phyloP scores from a whole-genome alignment of 2,329 filamentous ascomycete species.

The Pyricularia grisea region DNA sequence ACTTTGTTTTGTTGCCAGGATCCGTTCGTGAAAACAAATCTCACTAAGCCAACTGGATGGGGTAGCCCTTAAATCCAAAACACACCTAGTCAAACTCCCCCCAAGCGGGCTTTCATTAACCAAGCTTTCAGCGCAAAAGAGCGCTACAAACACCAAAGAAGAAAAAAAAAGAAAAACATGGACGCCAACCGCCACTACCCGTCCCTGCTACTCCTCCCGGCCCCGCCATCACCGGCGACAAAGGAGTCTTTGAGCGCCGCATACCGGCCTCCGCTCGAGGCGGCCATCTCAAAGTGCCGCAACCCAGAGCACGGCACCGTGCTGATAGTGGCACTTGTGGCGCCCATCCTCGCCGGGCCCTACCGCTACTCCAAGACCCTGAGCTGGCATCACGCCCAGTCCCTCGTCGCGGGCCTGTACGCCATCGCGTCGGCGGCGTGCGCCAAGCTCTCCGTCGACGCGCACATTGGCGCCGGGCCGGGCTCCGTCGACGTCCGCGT shows the following conservation, averaged over 20 bases:
- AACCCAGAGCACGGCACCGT: conserved; percentile 23
- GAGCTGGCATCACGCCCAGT: conserved; percentile 60
- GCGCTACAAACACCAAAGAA: neutral
- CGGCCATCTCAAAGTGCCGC: conserved; percentile 40
- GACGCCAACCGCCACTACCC: conserved; percentile 19
- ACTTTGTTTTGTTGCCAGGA: neutral
- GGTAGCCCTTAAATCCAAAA: neutral
- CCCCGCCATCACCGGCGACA: conserved; percentile 47
- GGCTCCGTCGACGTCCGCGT: conserved; percentile 70
- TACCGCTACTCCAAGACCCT: conserved; percentile 40
- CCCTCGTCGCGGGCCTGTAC: conserved; percentile 69
- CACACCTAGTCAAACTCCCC: neutral
- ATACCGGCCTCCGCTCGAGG: conserved; percentile 49
- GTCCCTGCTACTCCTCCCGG: conserved; percentile 54
- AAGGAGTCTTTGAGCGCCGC: conserved; percentile 43
- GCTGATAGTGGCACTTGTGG: conserved; percentile 49
- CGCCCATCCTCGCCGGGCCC: conserved; percentile 45
- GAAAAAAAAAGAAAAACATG: neutral
- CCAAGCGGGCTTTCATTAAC: neutral
- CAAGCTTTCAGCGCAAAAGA: neutral
- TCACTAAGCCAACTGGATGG: no score
- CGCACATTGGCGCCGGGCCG: conserved; percentile 45
- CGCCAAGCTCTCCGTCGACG: conserved; percentile 50
- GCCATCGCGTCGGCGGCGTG: conserved; percentile 67
- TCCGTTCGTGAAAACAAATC: no score